Evolutionary conservation across 805 yeast genomes (phyloP), one percentile per base, ranked within the genome.

Genomic region (Candida boleticola): DNA sequence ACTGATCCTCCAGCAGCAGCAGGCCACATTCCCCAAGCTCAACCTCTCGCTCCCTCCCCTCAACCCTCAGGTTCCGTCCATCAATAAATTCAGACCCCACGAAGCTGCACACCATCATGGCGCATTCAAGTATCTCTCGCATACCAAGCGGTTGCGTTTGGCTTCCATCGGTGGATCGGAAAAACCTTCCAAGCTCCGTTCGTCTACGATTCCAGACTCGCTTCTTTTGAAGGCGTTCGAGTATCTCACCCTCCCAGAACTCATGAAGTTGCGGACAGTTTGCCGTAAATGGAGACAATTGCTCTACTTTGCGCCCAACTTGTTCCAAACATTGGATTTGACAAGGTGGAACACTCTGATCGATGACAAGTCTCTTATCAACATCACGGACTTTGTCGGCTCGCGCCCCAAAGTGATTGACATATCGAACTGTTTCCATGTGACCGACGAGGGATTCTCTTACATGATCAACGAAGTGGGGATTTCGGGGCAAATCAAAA

Each of bases 391-490:
- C 49, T 82, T 85, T 59, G 89, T 80, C 13, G 89, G 89, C 1
- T 69, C 85, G 3, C 66, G 89, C 41, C 90, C 89, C 0, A 65
- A 66, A 45, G 44, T 57, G 13, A 78, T 85, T 35, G 76, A 84
- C 52, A 72, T 85, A 14, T 80, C 89, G 18, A 81, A 81, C 56
- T 85, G 93, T 55, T 85, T 80, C 64, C 90, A 85, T 57, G 69
- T 85, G 5, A 83, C 90, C 0, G 90, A 85, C 57, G 82, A 75
- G 46, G 89, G 90, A 0, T 85, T 85, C 58, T 74, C 81, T 35
- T 80, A 80, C 53, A 67, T 85, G 69, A 79, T 85, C 17, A 83
- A 80, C 51, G 86, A 83, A 50, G 73, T 83, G 41, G 89, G 89
- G 1, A 79, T 82, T 50, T 57, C 79, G 30, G 89, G 89, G 3